Evolutionary conservation across 108 stramenopile genomes (phyloP), one percentile per base, ranked within the genome.

Genomic region (Aurantiochytrium sp.): DNA sequence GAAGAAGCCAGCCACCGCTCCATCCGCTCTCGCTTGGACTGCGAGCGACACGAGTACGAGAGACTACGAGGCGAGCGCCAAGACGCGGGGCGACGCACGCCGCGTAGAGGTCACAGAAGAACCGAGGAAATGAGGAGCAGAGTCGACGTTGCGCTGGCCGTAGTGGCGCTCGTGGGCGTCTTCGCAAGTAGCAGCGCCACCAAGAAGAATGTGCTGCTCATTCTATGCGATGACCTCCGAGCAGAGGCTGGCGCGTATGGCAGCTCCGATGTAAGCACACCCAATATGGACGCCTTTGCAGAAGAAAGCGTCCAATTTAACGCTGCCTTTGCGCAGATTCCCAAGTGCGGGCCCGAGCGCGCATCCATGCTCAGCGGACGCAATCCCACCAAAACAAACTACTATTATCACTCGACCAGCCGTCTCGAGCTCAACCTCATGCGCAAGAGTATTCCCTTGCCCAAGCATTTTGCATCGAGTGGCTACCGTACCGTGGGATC

Each of bases 271-370:
- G 49, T 83, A 12, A 12, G 10, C 18, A 83, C 76, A 45, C 76
- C 76, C n/a, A 83, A 83, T 4, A 53, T 83, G 76, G 76, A 83
- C 76, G 28, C n/a, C 25, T 83, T 83, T 35, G 76, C 76, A 12
- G 45, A 43, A 16, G 76, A 83, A 53, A 83, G 76, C 76, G 6
- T 83, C 23, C 49, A 53, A 4, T 83, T 83, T 3, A 53, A 83
- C 51, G 25, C n/a, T 12, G 76, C 76, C 28, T 83, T 21, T 23
- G 51, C 51, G 43, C 49, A 83, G 5, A 83, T 83, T 45, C 76
- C 76, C 76, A 83, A 83, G 23, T 83, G 76, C 51, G 76, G 76
- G 28, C 76, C 76, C 19, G 45, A 47, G 45, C 76, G 76, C n/a
- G 51, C 51, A 28, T 83, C 76, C 6, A 3, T 83, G 25, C 76